A percentile compares a stretch with the other conserved stretches of the same genome.
Conservation (phyloP, 176 grass and related monocot species). For the Carex littledalei region DNA sequence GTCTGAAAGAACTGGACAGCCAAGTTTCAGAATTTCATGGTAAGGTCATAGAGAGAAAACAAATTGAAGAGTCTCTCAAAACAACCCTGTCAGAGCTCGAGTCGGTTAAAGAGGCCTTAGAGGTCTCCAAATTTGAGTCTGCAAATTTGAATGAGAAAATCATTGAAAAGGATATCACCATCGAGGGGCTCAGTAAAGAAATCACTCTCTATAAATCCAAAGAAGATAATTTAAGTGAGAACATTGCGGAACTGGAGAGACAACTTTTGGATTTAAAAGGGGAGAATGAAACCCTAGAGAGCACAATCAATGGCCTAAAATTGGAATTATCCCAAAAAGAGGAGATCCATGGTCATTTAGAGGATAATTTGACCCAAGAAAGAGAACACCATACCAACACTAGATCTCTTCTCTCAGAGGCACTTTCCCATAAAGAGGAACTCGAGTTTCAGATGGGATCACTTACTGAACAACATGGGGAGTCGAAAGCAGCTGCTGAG, state of each 20-base stretch:
- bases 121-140: constrained; percentile 57
- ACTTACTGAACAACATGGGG: constrained; percentile 49
- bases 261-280: constrained; percentile 37
- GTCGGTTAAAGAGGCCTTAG: constrained; percentile 48
- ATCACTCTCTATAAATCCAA: constrained; percentile 42
- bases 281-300: constrained; percentile 60
- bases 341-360: constrained; percentile 20
- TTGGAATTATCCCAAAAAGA: constrained; percentile 50
- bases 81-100: constrained; percentile 52
- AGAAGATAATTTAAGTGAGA: constrained; percentile 61
- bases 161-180: constrained; percentile 43
- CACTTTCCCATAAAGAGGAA: constrained; percentile 59
- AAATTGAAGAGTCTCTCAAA: constrained; percentile 56
- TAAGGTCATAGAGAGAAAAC: constrained; percentile 41
- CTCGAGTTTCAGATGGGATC: constrained; percentile 54
- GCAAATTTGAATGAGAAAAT: constrained; percentile 67
- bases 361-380: constrained; percentile 33
- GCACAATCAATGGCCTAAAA: constrained; percentile 44
- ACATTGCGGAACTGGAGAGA: constrained; percentile 44
- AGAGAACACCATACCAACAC: constrained; percentile 44
- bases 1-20: constrained; percentile 67
- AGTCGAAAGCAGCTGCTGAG: constrained; percentile 41
- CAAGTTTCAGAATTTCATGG: constrained; percentile 52
- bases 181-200: constrained; percentile 64
- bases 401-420: constrained; percentile 59